A percentile compares a stretch with the other conserved stretches of the same genome.
Conservation (phyloP, 1,139 yeast genomes). For the Nakaseomyces uthaithaninus region DNA sequence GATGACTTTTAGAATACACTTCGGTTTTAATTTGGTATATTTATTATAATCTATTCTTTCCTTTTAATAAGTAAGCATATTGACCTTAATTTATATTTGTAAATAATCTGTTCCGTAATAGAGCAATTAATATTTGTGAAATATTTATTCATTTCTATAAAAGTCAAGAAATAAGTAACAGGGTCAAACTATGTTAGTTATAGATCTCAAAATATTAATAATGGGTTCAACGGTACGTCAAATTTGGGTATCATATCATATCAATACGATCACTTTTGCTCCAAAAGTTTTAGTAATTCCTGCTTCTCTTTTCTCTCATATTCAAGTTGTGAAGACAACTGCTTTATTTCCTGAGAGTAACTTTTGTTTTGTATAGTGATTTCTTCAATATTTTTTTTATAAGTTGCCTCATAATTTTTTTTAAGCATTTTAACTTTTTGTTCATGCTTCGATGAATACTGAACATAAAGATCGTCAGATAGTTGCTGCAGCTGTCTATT, state of each 20-base stretch:
- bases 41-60: constrained; percentile 4
- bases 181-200: no score
- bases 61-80: background rate
- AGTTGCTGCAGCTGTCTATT: constrained; percentile 47
- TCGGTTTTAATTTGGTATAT: background rate
- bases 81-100: background rate
- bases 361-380: constrained; percentile 38
- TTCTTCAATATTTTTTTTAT: constrained; percentile 38
- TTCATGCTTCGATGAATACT: constrained; percentile 63
- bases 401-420: constrained; percentile 44
- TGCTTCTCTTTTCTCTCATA: constrained; percentile 48
- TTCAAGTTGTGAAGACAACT: constrained; percentile 39
- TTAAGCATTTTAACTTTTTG: constrained; percentile 50
- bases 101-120: no score
- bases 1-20: no score
- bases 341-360: constrained; percentile 40
- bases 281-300: constrained; percentile 47
- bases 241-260: background rate
- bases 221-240: background rate
- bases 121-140: no score
- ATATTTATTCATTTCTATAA: no score
- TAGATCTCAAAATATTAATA: no score
- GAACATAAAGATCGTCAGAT: constrained; percentile 58
- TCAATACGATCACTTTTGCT: constrained; percentile 17
- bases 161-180: no score